phyloP scores from a whole-genome alignment of 805 yeast genomes.

The Wickerhamiella allomyrinae region DNA sequence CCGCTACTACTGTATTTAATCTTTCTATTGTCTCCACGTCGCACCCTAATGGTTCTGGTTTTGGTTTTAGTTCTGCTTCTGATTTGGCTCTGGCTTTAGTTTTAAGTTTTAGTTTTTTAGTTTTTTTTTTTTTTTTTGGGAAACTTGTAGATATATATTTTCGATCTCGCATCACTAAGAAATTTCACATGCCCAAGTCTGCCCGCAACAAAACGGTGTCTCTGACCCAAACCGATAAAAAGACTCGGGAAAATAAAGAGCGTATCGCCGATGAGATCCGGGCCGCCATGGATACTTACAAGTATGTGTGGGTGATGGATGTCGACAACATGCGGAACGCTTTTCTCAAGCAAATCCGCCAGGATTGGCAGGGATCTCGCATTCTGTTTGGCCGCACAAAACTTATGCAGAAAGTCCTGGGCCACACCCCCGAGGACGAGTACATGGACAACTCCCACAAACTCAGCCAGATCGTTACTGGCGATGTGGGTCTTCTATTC shows the following conservation, averaged over 20 bases:
- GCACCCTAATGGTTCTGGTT: neutral
- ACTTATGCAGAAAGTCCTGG: conserved; percentile 85
- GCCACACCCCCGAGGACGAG: conserved; percentile 77
- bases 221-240: conserved; percentile 89
- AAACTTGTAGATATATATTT: neutral
- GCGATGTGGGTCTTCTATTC: conserved; percentile 77
- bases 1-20: conserved; percentile 79
- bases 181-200: conserved; percentile 72
- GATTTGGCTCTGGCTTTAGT: neutral
- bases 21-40: no score
- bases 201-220: conserved; percentile 93
- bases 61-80: no score
- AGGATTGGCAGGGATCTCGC: conserved; percentile 85
- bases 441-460: conserved; percentile 71
- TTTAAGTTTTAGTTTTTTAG: no score
- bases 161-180: neutral
- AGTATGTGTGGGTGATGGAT: conserved; percentile 71
- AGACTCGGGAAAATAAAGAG: conserved; percentile 85
- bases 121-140: no score
- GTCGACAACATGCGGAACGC: conserved; percentile 92
- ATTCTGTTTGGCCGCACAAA: conserved; percentile 83
- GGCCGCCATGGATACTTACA: conserved; percentile 59
- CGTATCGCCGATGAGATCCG: conserved; percentile 85
- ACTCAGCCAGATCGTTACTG: conserved; percentile 47
- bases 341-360: conserved; percentile 82